Percentiles rank a stretch among this genome's conserved stretches.
phyloP scores from a whole-genome alignment of 768 basidiomycete species.

The Amylocystis lapponica region DNA sequence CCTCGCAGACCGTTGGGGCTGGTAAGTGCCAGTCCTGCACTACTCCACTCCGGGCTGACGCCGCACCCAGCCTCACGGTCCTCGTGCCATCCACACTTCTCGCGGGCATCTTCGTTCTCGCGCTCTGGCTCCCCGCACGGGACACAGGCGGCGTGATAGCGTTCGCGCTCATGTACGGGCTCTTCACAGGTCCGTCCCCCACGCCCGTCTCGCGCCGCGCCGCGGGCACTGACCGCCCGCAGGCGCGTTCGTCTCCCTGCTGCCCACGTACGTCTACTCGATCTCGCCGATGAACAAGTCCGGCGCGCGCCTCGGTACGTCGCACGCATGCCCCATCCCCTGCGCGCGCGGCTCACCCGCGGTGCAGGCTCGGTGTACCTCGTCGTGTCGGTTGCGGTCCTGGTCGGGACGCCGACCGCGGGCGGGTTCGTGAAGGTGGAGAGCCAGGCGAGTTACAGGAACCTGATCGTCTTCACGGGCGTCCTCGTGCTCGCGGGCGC shows the following conservation, averaged over 20 bases:
- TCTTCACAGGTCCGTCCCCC: conserved; percentile 22
- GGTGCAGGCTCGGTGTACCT: conserved; percentile 24
- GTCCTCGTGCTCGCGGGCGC: conserved; percentile 17
- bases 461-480: conserved; percentile 27
- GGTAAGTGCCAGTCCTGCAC: not conserved
- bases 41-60: not conserved
- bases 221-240: not conserved
- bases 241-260: conserved; percentile 26
- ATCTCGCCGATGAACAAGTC: conserved; percentile 25
- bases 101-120: conserved; percentile 20
- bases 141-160: conserved; percentile 18
- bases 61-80: conserved; percentile 19
- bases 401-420: conserved; percentile 29
- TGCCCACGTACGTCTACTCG: conserved; percentile 26
- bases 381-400: conserved; percentile 22
- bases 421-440: conserved; percentile 24
- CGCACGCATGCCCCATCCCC: not conserved
- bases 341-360: not conserved
- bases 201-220: not conserved
- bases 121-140: conserved; percentile 25
- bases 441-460: conserved; percentile 19
- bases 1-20: conserved; percentile 20
- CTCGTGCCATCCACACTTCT: conserved; percentile 21
- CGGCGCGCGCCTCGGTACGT: conserved; percentile 27
- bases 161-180: conserved; percentile 26